A percentile compares a stretch with the other conserved stretches of the same genome.
These are phyloP conservation scores for Phialemonium atrogriseum DNA, from an alignment of 2,329 filamentous ascomycete genomes.

Conservation along the genomic window DNA sequence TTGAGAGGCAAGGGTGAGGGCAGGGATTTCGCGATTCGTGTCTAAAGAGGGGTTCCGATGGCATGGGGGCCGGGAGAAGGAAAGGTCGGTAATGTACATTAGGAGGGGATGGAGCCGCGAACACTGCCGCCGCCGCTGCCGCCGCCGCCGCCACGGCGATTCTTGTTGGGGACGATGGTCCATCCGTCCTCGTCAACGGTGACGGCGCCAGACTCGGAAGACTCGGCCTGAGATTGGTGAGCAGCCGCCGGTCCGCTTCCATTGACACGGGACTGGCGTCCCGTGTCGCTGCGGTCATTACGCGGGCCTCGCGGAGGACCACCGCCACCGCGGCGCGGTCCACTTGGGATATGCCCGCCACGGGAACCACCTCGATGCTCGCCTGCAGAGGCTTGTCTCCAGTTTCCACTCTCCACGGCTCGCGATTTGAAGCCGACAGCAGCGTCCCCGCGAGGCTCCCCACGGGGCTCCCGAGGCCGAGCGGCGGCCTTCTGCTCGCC, in stretches of 20 bases:
- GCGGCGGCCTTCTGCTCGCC: constrained; percentile 39
- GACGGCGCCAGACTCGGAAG: constrained; percentile 20
- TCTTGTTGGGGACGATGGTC: constrained; percentile 46
- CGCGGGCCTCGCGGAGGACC: constrained; percentile 34
- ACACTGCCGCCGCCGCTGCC: too few species aligned
- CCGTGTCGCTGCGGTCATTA: constrained; percentile 36
- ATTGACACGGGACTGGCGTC: constrained; percentile 40
- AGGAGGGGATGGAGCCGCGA: not conserved
- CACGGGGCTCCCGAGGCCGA: constrained; percentile 24
- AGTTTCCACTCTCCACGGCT: constrained; percentile 50
- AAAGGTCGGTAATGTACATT: constrained; percentile 4
- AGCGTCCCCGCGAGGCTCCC: constrained; percentile 34
- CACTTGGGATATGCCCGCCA: constrained; percentile 28
- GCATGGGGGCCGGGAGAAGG: too few species aligned
- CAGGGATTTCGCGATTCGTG: too few species aligned
- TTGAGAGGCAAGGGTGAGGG: too few species aligned
- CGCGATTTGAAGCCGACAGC: constrained; percentile 42
- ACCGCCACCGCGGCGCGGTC: constrained; percentile 32
- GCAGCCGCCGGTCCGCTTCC: constrained; percentile 27
- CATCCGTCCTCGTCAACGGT: constrained; percentile 50
- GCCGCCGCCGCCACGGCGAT: constrained; percentile 25
- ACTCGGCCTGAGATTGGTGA: constrained; percentile 25
- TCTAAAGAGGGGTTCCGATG: too few species aligned
- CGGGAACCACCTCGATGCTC: constrained; percentile 38
- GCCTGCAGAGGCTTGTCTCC: constrained; percentile 46